phyloP scores from a whole-genome alignment of 495 filamentous ascomycete genomes.

The Pseudevernia furfuracea region DNA sequence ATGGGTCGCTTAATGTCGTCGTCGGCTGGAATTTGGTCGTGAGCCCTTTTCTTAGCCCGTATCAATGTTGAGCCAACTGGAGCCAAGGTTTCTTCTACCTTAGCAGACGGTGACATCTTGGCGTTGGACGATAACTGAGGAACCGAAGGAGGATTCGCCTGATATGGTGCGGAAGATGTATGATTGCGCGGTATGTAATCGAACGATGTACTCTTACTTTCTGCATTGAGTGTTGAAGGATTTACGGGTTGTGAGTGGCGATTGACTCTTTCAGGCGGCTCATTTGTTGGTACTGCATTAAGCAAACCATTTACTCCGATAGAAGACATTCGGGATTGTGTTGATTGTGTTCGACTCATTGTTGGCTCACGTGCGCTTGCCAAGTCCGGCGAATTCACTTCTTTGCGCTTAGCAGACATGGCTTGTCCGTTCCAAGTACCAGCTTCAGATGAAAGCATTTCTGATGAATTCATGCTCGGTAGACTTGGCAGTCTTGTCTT shows the following conservation, averaged over 20 bases:
- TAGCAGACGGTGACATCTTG: background rate
- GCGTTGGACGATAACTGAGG: background rate
- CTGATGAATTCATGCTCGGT: slow-evolving; percentile 8
- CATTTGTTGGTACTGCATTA: slow-evolving; percentile 12
- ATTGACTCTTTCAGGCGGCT: background rate
- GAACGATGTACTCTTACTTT: background rate
- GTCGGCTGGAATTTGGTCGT: background rate
- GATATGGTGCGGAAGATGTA: background rate
- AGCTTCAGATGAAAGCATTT: slow-evolving; percentile 5
- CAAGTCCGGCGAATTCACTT: slow-evolving; percentile 22
- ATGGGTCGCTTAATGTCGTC: background rate
- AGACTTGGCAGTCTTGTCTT: slow-evolving; percentile 32
- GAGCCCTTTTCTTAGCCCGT: background rate
- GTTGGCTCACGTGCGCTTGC: slow-evolving; percentile 23
- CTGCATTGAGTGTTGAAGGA: background rate
- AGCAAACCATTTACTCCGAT: slow-evolving; percentile 15
- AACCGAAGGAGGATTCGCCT: background rate
- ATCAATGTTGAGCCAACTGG: background rate
- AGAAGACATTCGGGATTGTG: slow-evolving; percentile 10
- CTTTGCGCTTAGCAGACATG: slow-evolving; percentile 20
- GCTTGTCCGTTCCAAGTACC: slow-evolving; percentile 4
- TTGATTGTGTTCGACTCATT: slow-evolving; percentile 26
- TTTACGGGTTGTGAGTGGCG: slow-evolving; percentile 2
- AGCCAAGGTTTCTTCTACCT: background rate
- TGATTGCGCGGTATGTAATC: slow-evolving; percentile 2